phyloP scores from a whole-genome alignment of 2,329 filamentous ascomycete genomes.

The Alternaria metachromatica region DNA sequence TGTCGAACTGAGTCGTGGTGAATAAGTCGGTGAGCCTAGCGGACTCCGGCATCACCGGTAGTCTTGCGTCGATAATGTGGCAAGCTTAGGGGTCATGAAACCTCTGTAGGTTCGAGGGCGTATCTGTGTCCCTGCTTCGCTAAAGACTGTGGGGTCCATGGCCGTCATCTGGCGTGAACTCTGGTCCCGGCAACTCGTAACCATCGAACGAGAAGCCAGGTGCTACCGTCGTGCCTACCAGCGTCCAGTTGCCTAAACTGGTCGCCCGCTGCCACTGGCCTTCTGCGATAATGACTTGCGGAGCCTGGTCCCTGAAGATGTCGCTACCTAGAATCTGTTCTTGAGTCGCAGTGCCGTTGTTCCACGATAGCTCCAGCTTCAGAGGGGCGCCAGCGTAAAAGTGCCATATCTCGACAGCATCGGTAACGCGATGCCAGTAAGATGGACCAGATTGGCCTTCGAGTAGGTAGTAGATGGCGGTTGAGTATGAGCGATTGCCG shows the following conservation, averaged over 20 bases:
- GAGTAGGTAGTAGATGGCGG: slow-evolving; percentile 62
- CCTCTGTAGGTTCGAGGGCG: not conserved
- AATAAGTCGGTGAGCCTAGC: not conserved
- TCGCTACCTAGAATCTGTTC: slow-evolving; percentile 51
- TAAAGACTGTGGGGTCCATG: not conserved
- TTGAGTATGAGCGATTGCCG: slow-evolving; percentile 54
- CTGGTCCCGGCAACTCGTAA: slow-evolving; percentile 26
- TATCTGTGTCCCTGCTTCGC: not conserved
- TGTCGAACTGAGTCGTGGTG: not conserved
- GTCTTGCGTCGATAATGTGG: not conserved
- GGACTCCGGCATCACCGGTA: not conserved
- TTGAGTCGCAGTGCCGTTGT: slow-evolving; percentile 50
- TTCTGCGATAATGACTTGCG: slow-evolving; percentile 54
- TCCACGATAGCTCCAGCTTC: slow-evolving; percentile 52
- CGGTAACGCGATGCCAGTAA: slow-evolving; percentile 59
- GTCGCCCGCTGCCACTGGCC: slow-evolving; percentile 57
- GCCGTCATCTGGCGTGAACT: slow-evolving; percentile 18
- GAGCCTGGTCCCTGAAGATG: slow-evolving; percentile 52
- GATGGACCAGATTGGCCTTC: slow-evolving; percentile 53
- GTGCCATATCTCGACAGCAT: slow-evolving; percentile 61
- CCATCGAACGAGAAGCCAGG: slow-evolving; percentile 26
- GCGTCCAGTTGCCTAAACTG: slow-evolving; percentile 57
- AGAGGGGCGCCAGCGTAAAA: slow-evolving; percentile 62
- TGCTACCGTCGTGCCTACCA: slow-evolving; percentile 50
- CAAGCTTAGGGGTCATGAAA: not conserved